Evolutionary conservation across 257 asterid species (phyloP).

Genomic region (Anisodus tanguticus): DNA sequence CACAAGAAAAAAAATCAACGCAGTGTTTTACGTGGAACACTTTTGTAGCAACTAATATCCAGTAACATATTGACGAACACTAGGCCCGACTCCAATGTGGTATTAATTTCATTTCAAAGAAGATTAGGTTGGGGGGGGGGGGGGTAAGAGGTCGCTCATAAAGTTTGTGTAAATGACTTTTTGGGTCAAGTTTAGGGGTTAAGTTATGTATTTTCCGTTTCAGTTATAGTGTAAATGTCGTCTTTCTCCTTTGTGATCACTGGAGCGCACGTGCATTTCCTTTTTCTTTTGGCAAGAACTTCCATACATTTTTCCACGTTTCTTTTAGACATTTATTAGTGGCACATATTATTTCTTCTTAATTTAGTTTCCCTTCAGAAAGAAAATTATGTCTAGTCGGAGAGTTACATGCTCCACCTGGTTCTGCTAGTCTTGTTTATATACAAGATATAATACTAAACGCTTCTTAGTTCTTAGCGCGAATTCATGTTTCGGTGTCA

Average conservation of each 20-base stretch:
- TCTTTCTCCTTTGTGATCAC: neutral
- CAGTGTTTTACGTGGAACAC: too few species aligned
- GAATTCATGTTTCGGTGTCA: neutral
- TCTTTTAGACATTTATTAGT: neutral
- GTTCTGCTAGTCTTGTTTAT: neutral
- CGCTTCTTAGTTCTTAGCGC: neutral
- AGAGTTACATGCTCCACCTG: neutral
- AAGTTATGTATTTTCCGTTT: neutral
- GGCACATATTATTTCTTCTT: neutral
- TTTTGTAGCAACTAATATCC: too few species aligned
- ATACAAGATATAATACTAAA: neutral
- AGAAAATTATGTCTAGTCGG: neutral
- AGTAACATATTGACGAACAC: too few species aligned
- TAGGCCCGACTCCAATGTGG: neutral
- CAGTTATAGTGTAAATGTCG: neutral
- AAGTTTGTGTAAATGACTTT: neutral
- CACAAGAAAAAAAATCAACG: too few species aligned
- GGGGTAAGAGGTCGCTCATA: neutral
- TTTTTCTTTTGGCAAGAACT: neutral
- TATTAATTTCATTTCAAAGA: neutral
- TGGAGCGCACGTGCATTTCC: neutral
- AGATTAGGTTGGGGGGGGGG: neutral
- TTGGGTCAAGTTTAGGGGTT: neutral
- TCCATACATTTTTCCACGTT: constrained; percentile 1
- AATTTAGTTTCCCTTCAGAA: neutral